Conservation (phyloP, 345 rosid genomes). For the Leavenworthia alabamica region DNA sequence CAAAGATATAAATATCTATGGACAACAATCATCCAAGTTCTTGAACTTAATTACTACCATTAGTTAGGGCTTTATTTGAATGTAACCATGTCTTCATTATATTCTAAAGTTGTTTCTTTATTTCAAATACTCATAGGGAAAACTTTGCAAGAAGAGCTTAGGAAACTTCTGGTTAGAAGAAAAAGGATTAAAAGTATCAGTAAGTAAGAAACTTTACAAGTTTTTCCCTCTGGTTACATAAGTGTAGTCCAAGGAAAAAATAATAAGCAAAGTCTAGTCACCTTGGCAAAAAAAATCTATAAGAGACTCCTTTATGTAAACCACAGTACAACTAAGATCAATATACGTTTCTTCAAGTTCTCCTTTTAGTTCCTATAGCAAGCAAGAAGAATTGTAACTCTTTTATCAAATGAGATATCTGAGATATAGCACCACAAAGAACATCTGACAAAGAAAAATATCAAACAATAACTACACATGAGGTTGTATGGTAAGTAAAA, state of each 20-base stretch:
- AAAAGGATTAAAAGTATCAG: not conserved
- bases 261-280: constrained; percentile 16
- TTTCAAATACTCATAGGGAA: not conserved
- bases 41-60: not conserved
- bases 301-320: constrained; percentile 73
- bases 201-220: not conserved
- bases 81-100: not conserved
- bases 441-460: not conserved
- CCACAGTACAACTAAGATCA: constrained; percentile 69
- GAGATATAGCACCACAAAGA: not conserved
- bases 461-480: not conserved
- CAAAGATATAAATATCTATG: not conserved
- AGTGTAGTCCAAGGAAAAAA: not conserved
- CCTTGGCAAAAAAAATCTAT: constrained; percentile 72
- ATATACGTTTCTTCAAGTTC: constrained; percentile 92
- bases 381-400: not conserved
- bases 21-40: not conserved
- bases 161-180: not conserved
- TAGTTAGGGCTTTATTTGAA: not conserved
- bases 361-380: constrained; percentile 69
- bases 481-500: not conserved
- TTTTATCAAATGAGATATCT: not conserved
- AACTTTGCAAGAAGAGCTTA: not conserved
- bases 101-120: not conserved
- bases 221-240: not conserved